Conservation (phyloP, 768 basidiomycete genomes). For the Rhizopogon vesiculosus region DNA sequence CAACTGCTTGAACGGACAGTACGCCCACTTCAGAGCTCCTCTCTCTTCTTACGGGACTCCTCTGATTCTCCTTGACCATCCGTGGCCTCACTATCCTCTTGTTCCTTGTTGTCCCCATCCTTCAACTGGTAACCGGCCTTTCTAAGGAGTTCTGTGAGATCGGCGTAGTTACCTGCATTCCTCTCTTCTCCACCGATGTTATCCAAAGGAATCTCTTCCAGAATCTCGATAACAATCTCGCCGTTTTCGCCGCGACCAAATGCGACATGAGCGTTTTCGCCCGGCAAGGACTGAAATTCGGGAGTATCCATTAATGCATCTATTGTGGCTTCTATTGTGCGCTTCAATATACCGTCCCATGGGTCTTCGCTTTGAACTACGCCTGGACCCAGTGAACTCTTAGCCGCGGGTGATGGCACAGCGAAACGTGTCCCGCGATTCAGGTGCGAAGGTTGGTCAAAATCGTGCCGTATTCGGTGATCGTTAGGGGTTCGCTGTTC, state of each 20-base stretch:
- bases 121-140: slow-evolving; percentile 37
- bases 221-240: slow-evolving; percentile 38
- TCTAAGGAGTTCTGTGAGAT: slow-evolving; percentile 46
- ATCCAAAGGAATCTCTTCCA: slow-evolving; percentile 40
- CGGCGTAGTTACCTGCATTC: slow-evolving; percentile 36
- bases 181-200: slow-evolving; percentile 23
- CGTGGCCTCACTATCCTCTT: slow-evolving; percentile 17
- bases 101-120: slow-evolving; percentile 33
- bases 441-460: slow-evolving; percentile 55
- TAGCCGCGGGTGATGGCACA: slow-evolving; percentile 26
- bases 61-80: slow-evolving; percentile 27
- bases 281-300: slow-evolving; percentile 22
- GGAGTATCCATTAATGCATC: slow-evolving; percentile 25
- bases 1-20: not conserved
- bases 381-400: slow-evolving; percentile 14
- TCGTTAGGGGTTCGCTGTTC: slow-evolving; percentile 23
- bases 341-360: slow-evolving; percentile 22
- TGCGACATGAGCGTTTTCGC: slow-evolving; percentile 31
- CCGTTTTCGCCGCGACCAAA: slow-evolving; percentile 39
- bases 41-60: slow-evolving; percentile 24
- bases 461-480: slow-evolving; percentile 36
- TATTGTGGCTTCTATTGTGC: slow-evolving; percentile 20
- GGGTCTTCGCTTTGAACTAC: slow-evolving; percentile 13
- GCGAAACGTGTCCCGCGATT: slow-evolving; percentile 44
- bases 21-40: slow-evolving; percentile 27